phyloP scores from a whole-genome alignment of 2,329 filamentous ascomycete genomes.

The Coniella vitis region DNA sequence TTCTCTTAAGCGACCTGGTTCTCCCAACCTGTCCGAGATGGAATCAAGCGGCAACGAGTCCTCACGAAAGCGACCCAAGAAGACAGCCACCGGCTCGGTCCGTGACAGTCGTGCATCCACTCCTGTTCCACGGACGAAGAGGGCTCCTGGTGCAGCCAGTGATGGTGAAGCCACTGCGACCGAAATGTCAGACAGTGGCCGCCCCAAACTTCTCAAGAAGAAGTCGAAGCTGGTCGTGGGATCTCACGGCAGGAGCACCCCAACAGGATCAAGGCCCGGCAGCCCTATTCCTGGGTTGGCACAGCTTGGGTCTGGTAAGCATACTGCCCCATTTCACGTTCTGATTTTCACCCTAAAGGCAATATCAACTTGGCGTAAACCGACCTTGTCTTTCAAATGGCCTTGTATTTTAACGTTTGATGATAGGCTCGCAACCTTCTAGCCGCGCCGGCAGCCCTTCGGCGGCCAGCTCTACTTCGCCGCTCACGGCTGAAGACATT shows the following conservation, averaged over 20 bases:
- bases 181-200: slow-evolving; percentile 55
- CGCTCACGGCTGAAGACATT: slow-evolving; percentile 47
- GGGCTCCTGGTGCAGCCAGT: slow-evolving; percentile 55
- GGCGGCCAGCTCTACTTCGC: slow-evolving; percentile 6
- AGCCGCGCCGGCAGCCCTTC: slow-evolving; percentile 7
- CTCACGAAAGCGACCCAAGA: slow-evolving; percentile 69
- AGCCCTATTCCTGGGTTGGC: slow-evolving; percentile 43
- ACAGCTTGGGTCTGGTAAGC: slow-evolving; percentile 29
- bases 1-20: slow-evolving; percentile 75
- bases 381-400: background rate
- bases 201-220: slow-evolving; percentile 51
- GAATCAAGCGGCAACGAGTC: slow-evolving; percentile 92
- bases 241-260: slow-evolving; percentile 41
- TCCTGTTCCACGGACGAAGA: slow-evolving; percentile 42
- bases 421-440: slow-evolving; percentile 12
- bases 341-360: background rate
- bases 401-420: background rate
- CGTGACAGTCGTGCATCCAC: slow-evolving; percentile 49
- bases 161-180: slow-evolving; percentile 67
- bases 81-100: slow-evolving; percentile 43
- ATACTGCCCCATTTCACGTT: background rate
- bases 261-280: slow-evolving; percentile 52
- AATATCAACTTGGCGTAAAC: background rate
- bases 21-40: slow-evolving; percentile 63
- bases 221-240: slow-evolving; percentile 32